A percentile compares a stretch with the other conserved stretches of the same genome.
Conservation (phyloP, 257 asterid genomes). For the Nicotiana sylvestris region DNA sequence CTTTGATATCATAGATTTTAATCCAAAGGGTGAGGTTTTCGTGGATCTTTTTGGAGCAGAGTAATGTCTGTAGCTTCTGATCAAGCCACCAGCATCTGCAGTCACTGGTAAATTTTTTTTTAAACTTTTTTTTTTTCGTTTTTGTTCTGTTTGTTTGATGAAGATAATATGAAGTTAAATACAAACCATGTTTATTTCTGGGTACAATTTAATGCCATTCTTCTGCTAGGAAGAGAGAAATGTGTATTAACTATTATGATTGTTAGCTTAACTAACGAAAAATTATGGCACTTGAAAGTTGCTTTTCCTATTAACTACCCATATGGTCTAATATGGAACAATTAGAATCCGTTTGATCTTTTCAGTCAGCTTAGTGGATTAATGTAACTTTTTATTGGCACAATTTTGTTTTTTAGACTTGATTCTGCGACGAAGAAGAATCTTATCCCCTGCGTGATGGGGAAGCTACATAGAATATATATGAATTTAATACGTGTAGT, state of each 20-base stretch:
- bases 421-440: neutral
- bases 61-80: slow-evolving; percentile 68
- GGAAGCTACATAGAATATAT: neutral
- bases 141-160: neutral
- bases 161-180: neutral
- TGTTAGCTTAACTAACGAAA: neutral
- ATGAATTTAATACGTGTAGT: neutral
- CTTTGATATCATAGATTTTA: neutral
- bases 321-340: neutral
- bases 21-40: neutral
- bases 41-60: slow-evolving; percentile 13
- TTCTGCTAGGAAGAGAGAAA: neutral
- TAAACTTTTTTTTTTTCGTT: neutral
- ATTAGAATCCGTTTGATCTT: neutral
- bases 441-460: no score
- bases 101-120: slow-evolving; percentile 50
- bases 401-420: neutral
- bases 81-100: slow-evolving; percentile 67
- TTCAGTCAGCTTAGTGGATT: neutral
- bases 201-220: neutral
- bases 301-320: neutral
- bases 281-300: neutral
- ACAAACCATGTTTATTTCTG: neutral
- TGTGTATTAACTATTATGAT: neutral
- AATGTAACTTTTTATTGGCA: neutral